Evolutionary conservation across 2,329 filamentous ascomycete species (phyloP), one percentile per base, ranked within the genome.

Genomic region (Sphaerulina musiva): DNA sequence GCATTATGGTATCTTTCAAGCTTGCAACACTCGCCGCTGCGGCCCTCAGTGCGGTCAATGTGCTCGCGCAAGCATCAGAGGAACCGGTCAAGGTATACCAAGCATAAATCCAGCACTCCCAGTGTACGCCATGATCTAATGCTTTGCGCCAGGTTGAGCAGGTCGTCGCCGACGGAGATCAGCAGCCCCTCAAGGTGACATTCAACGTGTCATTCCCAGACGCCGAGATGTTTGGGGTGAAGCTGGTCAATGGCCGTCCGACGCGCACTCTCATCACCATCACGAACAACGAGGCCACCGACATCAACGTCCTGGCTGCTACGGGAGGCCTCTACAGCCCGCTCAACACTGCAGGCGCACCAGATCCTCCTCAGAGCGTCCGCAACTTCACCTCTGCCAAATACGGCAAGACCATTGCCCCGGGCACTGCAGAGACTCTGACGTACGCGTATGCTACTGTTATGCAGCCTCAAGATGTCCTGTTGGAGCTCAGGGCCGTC

Each of bases 231-330:
- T 93, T 96, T 65, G 93, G 92, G 66, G 84, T 97, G 65, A 95
- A 95, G 81, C 84, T 97, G 64, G 82, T 97, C 78, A 98, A 98
- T 71, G 89, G 90, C 68, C 85, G 86, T 62, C 83, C 89, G 41
- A 95, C 90, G 60, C 83, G 87, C 72, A 86, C 90, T 36, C 74
- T 95, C 51, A 76, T 98, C 65, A 84, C 89, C 66, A 79, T 98
- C 70, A 81, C 79, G 71, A 98, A 98, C 78, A 78, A 88, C 58
- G 93, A 98, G 74, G 78, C 81, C 10, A 78, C 78, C 49, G 80
- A 90, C 23, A 81, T 98, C 68, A 81, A 80, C 58, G 78, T 98
- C 56, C 79, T 84, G 69, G 80, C 95, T 64, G 74, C 96, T 44
- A 85, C 85, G 43, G 93, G 91, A 60, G 81, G 81, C 59, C 81